Base-by-base conservation (phyloP, 2,329 filamentous ascomycete genomes). In the Hymenotorrendiella dingleyae region DNA sequence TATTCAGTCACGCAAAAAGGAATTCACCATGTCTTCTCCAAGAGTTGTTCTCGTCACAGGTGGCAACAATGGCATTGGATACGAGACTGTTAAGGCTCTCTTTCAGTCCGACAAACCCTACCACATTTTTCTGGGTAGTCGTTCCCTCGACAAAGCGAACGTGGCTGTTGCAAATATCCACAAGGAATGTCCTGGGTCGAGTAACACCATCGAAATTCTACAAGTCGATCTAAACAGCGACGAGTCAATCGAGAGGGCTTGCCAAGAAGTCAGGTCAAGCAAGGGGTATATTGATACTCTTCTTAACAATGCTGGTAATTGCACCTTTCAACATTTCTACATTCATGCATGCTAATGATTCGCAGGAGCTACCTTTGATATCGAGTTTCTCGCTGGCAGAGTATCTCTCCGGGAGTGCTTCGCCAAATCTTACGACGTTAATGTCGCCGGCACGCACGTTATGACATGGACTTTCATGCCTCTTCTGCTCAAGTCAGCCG, bases 111-210 rank as follows among this genome's bases (percentile, higher is more conserved):
- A 37, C 16, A 41, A 29, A n/a, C 3, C 46, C 4, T 53, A 54
- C 36, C 48, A 62, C 19, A 62, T 74, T 12, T 67, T 74, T 26
- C 54, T 74, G 12, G 68, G 61, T 24, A 64, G 64, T 12, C 67
- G 70, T 28, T 58, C 54, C 28, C 36, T 63, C 1, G 56, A 61
- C 2, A 69, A 68, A 36, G 71, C 65, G 29, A 59, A 69, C 16
- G 61, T 54, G 1, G 71, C 72, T 1, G 54, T 54, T 23, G 42
- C 50, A 16, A 47, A 60, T 4, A 53, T 67, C 22, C 60, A 61
- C 40, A 46, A 43, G 3, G 57, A 64, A 10, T 66, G 68, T 17
- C 55, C 54, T 9, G 59, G 65, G 1, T 49, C 55, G 2, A 11
- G 21, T 11, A 66, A 48, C 37, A 42, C 30, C 2, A 20, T 59